These are phyloP conservation scores for Gigaspora rosea DNA, from an alignment of 192 early-diverging fungal species.

Conservation along the genomic window DNA sequence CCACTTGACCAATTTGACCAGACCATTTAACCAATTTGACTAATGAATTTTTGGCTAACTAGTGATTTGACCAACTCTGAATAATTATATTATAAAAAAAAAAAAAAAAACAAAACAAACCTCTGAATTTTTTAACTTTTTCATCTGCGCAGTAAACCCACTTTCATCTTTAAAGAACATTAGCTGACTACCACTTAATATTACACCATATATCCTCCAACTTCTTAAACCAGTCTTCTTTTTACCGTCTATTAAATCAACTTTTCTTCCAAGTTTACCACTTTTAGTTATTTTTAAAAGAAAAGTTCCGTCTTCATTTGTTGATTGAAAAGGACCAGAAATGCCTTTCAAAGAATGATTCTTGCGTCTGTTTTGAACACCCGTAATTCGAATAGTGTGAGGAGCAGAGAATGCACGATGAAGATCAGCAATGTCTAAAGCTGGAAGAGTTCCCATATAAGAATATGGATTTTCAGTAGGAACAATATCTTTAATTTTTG, in stretches of 20 bases:
- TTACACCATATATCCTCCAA: constrained; percentile 74
- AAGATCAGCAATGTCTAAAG: constrained; percentile 32
- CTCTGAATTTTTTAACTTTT: constrained; percentile 2
- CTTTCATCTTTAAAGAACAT: constrained; percentile 66
- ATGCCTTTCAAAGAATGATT: neutral
- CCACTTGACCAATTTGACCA: no score
- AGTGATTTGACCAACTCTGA: neutral
- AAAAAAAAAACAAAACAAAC: neutral
- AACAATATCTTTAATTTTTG: constrained; percentile 14
- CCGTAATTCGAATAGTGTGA: constrained; percentile 36
- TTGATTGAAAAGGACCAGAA: no score
- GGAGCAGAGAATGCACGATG: constrained; percentile 38
- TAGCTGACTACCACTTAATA: constrained; percentile 77
- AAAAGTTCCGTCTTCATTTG: constrained; percentile 26
- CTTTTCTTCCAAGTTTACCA: constrained; percentile 72
- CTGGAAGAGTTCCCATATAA: constrained; percentile 23
- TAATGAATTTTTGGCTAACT: no score
- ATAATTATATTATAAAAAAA: neutral
- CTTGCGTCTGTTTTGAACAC: constrained; percentile 34
- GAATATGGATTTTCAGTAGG: constrained; percentile 28
- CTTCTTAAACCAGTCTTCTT: constrained; percentile 60
- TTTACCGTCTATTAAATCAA: constrained; percentile 68
- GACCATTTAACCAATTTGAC: no score
- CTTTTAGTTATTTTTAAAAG: constrained; percentile 60
- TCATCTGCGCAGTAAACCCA: constrained; percentile 50